Percentiles rank a stretch among this genome's conserved stretches.
Evolutionary conservation across 805 yeast genomes (phyloP).

Genomic region (Lipomyces chichibuensis): DNA sequence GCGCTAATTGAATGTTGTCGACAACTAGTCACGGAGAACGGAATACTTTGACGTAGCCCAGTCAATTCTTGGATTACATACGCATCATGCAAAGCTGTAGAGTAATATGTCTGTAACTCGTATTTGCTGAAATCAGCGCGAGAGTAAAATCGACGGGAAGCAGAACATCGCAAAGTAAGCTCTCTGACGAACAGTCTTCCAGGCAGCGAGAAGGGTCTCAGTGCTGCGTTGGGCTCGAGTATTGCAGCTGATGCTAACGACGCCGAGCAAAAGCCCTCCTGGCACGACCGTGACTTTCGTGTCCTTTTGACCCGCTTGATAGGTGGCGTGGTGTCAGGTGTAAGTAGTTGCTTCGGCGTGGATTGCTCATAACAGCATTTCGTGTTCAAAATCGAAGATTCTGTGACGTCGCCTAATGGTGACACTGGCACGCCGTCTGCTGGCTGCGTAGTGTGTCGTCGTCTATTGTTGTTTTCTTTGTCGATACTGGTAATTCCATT

Average conservation of each 20-base stretch:
- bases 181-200: conserved; percentile 21
- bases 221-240: neutral
- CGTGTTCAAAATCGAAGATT: conserved; percentile 9
- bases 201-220: conserved; percentile 1
- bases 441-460: neutral
- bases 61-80: conserved; percentile 5
- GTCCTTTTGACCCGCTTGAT: neutral
- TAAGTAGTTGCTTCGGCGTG: neutral
- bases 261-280: neutral
- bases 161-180: neutral
- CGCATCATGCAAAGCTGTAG: conserved; percentile 15
- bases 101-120: conserved; percentile 16
- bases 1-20: conserved; percentile 13
- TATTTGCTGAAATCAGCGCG: conserved; percentile 15
- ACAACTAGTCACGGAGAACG: conserved; percentile 22
- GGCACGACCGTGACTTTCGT: neutral
- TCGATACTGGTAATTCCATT: neutral
- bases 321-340: conserved; percentile 28
- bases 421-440: neutral
- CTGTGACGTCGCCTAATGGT: conserved; percentile 14
- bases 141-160: conserved; percentile 11
- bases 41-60: neutral
- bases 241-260: neutral
- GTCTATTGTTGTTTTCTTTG: neutral
- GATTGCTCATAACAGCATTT: neutral